phyloP scores from a whole-genome alignment of 1,284 basidiomycete genomes.

The Cryptococcus hybrid region DNA sequence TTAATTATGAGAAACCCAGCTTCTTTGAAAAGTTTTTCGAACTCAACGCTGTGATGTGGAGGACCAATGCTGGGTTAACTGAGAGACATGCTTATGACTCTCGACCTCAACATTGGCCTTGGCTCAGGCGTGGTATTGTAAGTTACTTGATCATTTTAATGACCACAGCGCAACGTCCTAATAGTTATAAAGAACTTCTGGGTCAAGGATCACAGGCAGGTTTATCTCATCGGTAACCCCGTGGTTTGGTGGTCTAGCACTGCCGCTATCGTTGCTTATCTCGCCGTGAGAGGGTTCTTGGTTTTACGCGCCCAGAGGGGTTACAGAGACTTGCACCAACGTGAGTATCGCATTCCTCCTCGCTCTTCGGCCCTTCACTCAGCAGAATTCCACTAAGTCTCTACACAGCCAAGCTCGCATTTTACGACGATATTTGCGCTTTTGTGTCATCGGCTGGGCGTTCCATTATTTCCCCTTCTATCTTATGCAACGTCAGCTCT shows the following conservation, averaged over 20 bases:
- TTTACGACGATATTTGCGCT: conserved; percentile 86
- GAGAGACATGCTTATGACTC: conserved; percentile 95
- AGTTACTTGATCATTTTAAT: conserved; percentile 43
- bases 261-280: conserved; percentile 66
- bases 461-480: conserved; percentile 98
- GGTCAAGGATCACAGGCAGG: conserved; percentile 93
- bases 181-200: conserved; percentile 74
- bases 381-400: background rate
- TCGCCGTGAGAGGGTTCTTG: conserved; percentile 68
- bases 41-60: conserved; percentile 95
- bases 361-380: background rate
- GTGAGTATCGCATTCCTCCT: conserved; percentile 56
- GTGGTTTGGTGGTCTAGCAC: conserved; percentile 87
- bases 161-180: background rate
- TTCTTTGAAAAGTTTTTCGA: conserved; percentile 92
- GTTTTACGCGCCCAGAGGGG: conserved; percentile 88
- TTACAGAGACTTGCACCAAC: conserved; percentile 84
- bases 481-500: conserved; percentile 94
- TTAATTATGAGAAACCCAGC: conserved; percentile 83
- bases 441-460: conserved; percentile 94
- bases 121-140: conserved; percentile 86
- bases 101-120: conserved; percentile 84
- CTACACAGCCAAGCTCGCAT: conserved; percentile 67
- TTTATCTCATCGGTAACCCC: conserved; percentile 94
- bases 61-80: conserved; percentile 92